Conservation (phyloP, 495 filamentous ascomycete genomes). For the Evansstolkia leycettana region DNA sequence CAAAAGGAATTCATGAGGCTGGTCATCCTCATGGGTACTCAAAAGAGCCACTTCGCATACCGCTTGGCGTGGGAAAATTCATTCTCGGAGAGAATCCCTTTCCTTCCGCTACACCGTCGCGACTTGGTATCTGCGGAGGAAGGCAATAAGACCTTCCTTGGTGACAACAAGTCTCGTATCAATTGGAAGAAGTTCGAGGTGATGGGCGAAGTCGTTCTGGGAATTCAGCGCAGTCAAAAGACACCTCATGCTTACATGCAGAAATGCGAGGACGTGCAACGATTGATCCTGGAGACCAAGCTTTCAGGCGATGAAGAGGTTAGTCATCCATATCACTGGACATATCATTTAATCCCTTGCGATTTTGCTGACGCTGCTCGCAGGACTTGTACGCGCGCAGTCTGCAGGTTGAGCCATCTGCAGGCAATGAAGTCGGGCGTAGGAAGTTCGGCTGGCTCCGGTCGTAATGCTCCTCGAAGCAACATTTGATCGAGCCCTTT, state of each 20-base stretch:
- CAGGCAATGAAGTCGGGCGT: slow-evolving; percentile 24
- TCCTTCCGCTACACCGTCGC: slow-evolving; percentile 78
- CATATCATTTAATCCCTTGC: not conserved
- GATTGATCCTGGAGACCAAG: slow-evolving; percentile 60
- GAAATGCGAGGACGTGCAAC: slow-evolving; percentile 51
- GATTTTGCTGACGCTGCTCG: not conserved
- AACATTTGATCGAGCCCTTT: not conserved
- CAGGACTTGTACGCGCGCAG: slow-evolving; percentile 36
- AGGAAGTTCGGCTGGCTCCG: slow-evolving; percentile 36
- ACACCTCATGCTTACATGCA: slow-evolving; percentile 63
- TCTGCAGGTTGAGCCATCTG: slow-evolving; percentile 32
- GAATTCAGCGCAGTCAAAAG: slow-evolving; percentile 81
- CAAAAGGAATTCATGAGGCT: slow-evolving; percentile 79
- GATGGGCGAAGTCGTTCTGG: slow-evolving; percentile 80
- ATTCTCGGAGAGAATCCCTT: slow-evolving; percentile 78
- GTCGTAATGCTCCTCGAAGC: not conserved
- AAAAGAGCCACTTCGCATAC: slow-evolving; percentile 86
- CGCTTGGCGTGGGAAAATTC: slow-evolving; percentile 95
- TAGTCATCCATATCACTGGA: slow-evolving; percentile 2
- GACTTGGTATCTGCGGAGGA: slow-evolving; percentile 88
- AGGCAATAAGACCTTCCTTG: slow-evolving; percentile 80
- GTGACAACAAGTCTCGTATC: slow-evolving; percentile 59
- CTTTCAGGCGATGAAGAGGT: slow-evolving; percentile 40
- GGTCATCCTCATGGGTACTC: slow-evolving; percentile 83
- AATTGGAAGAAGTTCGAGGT: slow-evolving; percentile 99